These are phyloP conservation scores for Areca catechu DNA, from an alignment of 176 grass and related monocot species.

Conservation along the genomic window DNA sequence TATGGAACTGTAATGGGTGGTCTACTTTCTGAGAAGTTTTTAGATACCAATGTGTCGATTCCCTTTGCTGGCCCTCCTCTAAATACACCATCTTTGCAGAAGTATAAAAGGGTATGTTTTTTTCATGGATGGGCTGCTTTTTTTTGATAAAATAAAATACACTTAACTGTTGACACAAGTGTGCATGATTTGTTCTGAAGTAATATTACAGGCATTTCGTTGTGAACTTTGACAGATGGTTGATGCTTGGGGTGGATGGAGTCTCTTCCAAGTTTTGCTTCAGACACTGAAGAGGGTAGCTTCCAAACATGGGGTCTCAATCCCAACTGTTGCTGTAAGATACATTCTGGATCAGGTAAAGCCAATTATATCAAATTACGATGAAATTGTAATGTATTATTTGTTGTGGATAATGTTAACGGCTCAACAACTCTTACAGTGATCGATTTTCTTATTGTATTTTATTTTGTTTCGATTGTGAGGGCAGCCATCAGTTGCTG, in stretches of 20 bases:
- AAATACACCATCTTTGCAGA: constrained; percentile 82
- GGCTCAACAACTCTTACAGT: too few species aligned
- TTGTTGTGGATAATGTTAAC: too few species aligned
- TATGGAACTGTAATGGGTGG: constrained; percentile 94
- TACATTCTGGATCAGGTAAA: constrained; percentile 76
- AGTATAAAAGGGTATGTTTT: constrained; percentile 69
- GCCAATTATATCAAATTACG: constrained; percentile 11
- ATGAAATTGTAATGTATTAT: background rate
- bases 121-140: too few species aligned
- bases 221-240: constrained; percentile 49
- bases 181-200: too few species aligned
- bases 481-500: constrained; percentile 58
- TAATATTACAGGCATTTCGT: background rate
- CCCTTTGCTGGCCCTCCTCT: constrained; percentile 79
- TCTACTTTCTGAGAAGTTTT: constrained; percentile 85
- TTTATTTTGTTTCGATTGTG: background rate
- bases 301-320: constrained; percentile 72
- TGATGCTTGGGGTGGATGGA: constrained; percentile 88
- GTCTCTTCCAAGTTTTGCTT: constrained; percentile 83
- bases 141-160: too few species aligned
- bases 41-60: constrained; percentile 71
- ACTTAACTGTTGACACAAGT: too few species aligned
- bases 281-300: constrained; percentile 78
- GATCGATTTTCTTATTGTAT: background rate
- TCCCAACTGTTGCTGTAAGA: constrained; percentile 72